phyloP scores from a whole-genome alignment of 192 early-diverging fungal species.

The Coemansia sp. region DNA sequence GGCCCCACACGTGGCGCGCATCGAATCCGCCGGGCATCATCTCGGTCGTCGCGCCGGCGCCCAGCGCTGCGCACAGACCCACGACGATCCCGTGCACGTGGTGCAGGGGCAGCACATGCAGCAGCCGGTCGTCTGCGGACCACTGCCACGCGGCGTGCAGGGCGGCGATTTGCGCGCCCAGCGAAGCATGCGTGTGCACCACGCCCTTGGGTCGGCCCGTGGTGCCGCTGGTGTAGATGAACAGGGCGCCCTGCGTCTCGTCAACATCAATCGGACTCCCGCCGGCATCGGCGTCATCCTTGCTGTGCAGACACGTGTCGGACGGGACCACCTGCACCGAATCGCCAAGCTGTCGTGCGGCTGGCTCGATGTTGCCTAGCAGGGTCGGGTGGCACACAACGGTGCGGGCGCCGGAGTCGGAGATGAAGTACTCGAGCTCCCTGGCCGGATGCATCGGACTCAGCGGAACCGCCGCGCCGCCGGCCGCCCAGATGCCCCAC shows the following conservation, averaged over 20 bases:
- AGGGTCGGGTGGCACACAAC: slow-evolving; percentile 62
- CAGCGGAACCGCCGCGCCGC: slow-evolving; percentile 81
- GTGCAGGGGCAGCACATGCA: slow-evolving; percentile 82
- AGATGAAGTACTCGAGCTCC: slow-evolving; percentile 76
- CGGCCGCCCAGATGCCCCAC: slow-evolving; percentile 77
- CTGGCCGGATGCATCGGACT: slow-evolving; percentile 66
- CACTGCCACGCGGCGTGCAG: slow-evolving; percentile 74
- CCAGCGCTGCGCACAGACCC: slow-evolving; percentile 68
- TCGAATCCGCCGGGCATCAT: slow-evolving; percentile 72
- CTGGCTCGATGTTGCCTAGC: slow-evolving; percentile 25
- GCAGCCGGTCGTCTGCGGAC: slow-evolving; percentile 64
- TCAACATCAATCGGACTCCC: slow-evolving; percentile 13
- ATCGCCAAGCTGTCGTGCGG: slow-evolving; percentile 37
- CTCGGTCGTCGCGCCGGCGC: slow-evolving; percentile 74
- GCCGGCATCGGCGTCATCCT: neutral
- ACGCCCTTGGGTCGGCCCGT: slow-evolving; percentile 83
- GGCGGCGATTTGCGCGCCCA: slow-evolving; percentile 65
- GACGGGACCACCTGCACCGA: slow-evolving; percentile 20
- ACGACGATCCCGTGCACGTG: slow-evolving; percentile 73
- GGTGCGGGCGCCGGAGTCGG: slow-evolving; percentile 62
- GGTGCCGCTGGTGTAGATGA: slow-evolving; percentile 80
- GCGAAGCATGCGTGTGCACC: slow-evolving; percentile 66
- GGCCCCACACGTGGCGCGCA: slow-evolving; percentile 62
- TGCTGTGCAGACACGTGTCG: slow-evolving; percentile 2
- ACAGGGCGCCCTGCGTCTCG: slow-evolving; percentile 60